phyloP scores from a whole-genome alignment of 2,329 filamentous ascomycete genomes.

The Beauveria asiatica region DNA sequence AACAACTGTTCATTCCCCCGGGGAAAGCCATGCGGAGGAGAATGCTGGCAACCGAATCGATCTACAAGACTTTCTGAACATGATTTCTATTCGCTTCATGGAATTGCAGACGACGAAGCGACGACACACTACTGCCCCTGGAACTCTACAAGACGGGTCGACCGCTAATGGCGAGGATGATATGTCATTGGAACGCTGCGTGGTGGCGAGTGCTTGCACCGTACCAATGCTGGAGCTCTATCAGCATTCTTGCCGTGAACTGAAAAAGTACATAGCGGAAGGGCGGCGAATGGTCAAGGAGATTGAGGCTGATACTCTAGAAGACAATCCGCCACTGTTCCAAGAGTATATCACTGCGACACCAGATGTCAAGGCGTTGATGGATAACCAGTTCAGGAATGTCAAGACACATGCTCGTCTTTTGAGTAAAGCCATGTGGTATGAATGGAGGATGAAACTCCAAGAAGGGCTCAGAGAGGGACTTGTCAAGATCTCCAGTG shows the following conservation, averaged over 20 bases:
- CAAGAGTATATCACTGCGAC: slow-evolving; percentile 82
- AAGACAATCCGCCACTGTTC: slow-evolving; percentile 87
- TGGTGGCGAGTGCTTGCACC: slow-evolving; percentile 83
- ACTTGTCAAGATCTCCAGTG: slow-evolving; percentile 64
- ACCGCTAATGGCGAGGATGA: slow-evolving; percentile 38
- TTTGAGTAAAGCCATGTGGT: slow-evolving; percentile 94
- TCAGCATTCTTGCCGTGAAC: slow-evolving; percentile 88
- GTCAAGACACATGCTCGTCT: slow-evolving; percentile 88
- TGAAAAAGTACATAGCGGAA: slow-evolving; percentile 95
- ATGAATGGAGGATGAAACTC: slow-evolving; percentile 91
- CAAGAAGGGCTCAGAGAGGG: slow-evolving; percentile 73
- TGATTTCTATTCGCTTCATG: slow-evolving; percentile 98
- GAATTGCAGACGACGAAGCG: slow-evolving; percentile 94
- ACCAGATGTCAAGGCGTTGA: slow-evolving; percentile 71
- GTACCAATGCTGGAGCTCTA: slow-evolving; percentile 91
- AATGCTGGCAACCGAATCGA: slow-evolving; percentile 56
- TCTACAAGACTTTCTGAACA: slow-evolving; percentile 84
- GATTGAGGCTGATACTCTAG: slow-evolving; percentile 80
- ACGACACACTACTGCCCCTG: slow-evolving; percentile 68
- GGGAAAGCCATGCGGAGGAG: slow-evolving; percentile 35
- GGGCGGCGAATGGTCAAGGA: slow-evolving; percentile 82
- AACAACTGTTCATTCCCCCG: slow-evolving; percentile 35
- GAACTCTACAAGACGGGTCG: slow-evolving; percentile 34
- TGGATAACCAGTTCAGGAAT: slow-evolving; percentile 97
- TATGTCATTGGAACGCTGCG: slow-evolving; percentile 62